phyloP scores from a whole-genome alignment of 169 alveolate species.

The Pseudocohnilembus persalinus region DNA sequence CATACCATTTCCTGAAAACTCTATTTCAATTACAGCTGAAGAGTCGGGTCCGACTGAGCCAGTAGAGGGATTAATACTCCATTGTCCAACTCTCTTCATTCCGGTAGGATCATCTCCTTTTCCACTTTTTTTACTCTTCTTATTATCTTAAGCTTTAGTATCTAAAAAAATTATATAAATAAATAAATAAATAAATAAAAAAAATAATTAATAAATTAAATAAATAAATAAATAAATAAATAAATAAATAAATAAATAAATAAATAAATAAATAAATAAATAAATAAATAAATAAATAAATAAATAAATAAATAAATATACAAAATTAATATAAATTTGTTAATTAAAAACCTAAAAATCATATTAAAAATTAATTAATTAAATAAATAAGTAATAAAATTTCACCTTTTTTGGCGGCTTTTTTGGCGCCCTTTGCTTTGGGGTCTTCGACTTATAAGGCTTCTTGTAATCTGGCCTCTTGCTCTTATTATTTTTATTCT shows the following conservation, averaged over 20 bases:
- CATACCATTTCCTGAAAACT: conserved; percentile 83
- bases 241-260: no score
- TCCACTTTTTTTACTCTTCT: conserved; percentile 66
- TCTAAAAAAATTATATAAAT: no score
- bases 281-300: no score
- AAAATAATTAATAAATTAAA: no score
- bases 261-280: no score
- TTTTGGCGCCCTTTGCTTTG: conserved; percentile 44
- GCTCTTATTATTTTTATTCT: conserved; percentile 72
- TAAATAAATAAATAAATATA: no score
- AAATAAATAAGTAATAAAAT: no score
- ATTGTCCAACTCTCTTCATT: conserved; percentile 73
- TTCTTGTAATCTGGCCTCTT: conserved; percentile 67
- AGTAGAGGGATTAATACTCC: conserved; percentile 71
- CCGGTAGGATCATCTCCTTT: conserved; percentile 55
- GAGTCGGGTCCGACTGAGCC: conserved; percentile 83
- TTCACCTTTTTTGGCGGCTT: conserved; percentile 63
- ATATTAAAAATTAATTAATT: no score
- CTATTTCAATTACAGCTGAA: conserved; percentile 74
- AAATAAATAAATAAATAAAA: no score
- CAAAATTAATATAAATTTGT: no score
- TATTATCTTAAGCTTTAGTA: conserved; percentile 70
- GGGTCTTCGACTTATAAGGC: conserved; percentile 44
- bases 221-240: no score
- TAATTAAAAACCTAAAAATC: no score